phyloP scores from a whole-genome alignment of 495 filamentous ascomycete species.

The Podospora sp. region DNA sequence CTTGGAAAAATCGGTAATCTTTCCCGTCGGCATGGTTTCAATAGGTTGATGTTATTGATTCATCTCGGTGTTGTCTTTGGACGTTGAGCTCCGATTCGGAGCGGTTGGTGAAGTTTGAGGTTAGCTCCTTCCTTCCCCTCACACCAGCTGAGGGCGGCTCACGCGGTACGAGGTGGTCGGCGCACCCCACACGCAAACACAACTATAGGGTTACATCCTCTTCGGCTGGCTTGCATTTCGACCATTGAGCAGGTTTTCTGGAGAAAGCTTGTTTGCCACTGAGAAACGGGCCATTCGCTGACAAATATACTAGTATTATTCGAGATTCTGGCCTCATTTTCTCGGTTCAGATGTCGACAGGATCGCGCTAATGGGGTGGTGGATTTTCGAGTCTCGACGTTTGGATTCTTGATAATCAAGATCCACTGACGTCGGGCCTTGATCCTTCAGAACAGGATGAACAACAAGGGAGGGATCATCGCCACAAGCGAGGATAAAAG shows the following conservation, averaged over 20 bases:
- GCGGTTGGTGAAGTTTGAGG: background rate
- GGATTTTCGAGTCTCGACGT: too few relatives aligned
- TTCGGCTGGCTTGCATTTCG: too few relatives aligned
- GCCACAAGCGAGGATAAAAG: too few relatives aligned
- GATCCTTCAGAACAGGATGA: too few relatives aligned
- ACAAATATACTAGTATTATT: background rate
- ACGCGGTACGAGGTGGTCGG: background rate
- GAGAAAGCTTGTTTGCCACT: background rate
- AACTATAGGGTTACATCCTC: background rate
- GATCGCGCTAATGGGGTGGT: background rate
- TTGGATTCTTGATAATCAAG: too few relatives aligned
- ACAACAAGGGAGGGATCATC: too few relatives aligned
- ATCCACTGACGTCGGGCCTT: too few relatives aligned
- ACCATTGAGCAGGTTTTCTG: background rate
- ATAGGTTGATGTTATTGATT: background rate
- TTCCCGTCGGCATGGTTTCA: conserved; percentile 10
- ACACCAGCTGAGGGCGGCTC: background rate
- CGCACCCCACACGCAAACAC: background rate
- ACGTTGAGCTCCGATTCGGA: background rate
- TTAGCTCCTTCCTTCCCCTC: conserved; percentile 1
- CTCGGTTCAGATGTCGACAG: background rate
- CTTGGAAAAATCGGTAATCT: conserved; percentile 31
- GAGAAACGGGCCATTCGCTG: background rate
- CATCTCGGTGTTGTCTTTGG: background rate
- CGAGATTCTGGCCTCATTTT: background rate